Conservation (phyloP, 2,329 filamentous ascomycete genomes). For the Aureobasidium lini region DNA sequence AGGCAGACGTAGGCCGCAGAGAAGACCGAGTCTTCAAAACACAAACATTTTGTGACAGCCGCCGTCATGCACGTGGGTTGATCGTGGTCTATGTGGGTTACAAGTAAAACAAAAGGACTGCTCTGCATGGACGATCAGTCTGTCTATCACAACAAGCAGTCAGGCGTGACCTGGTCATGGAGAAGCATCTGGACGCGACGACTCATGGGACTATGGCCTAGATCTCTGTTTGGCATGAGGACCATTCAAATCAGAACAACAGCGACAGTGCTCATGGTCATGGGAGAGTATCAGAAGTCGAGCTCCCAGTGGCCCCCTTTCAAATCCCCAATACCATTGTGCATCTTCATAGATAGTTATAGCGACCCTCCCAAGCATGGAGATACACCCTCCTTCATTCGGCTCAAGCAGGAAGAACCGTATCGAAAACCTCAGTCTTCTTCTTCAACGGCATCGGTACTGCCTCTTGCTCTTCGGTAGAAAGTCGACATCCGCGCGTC, state of each 20-base stretch:
- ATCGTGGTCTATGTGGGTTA: neutral
- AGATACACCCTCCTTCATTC: too few relatives aligned
- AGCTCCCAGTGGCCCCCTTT: too few relatives aligned
- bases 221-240: neutral
- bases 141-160: neutral
- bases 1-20: constrained; percentile 4
- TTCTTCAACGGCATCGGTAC: too few relatives aligned
- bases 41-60: neutral
- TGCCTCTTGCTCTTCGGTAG: neutral
- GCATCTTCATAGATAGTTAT: too few relatives aligned
- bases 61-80: neutral
- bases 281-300: too few relatives aligned
- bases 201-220: neutral
- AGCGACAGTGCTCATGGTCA: neutral
- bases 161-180: neutral
- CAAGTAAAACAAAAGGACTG: neutral
- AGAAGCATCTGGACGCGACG: neutral
- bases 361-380: too few relatives aligned
- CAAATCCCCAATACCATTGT: too few relatives aligned
- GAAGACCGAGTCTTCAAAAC: neutral
- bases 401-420: too few relatives aligned
- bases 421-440: too few relatives aligned
- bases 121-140: neutral
- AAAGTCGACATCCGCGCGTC: neutral
- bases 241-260: neutral